Conservation (phyloP, 2,329 filamentous ascomycete genomes). For the Stachybotrys chartarum region DNA sequence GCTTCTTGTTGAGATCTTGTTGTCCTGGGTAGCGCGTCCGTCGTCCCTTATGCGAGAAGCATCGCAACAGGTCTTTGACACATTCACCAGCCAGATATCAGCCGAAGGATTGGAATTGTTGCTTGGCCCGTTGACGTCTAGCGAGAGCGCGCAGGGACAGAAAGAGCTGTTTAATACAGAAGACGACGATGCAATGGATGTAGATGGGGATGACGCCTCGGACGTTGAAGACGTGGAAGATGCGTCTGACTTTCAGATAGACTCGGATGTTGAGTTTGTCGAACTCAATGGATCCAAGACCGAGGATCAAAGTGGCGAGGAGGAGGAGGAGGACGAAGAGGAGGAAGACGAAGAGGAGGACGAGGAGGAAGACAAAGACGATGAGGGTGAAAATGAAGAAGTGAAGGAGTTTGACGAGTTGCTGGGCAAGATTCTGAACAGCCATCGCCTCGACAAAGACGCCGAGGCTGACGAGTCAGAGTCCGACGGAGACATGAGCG, state of each 20-base stretch:
- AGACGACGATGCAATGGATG: slow-evolving; percentile 37
- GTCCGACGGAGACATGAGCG: slow-evolving; percentile 78
- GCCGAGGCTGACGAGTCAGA: slow-evolving; percentile 48
- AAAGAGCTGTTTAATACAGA: slow-evolving; percentile 74
- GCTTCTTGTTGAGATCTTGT: slow-evolving; percentile 75
- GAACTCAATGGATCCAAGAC: slow-evolving; percentile 32
- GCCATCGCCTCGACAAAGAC: slow-evolving; percentile 56
- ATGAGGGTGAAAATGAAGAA: slow-evolving; percentile 33
- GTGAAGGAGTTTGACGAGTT: slow-evolving; percentile 59
- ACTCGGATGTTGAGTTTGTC: slow-evolving; percentile 43
- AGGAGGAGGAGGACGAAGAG: slow-evolving; percentile 35
- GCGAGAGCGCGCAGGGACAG: slow-evolving; percentile 77
- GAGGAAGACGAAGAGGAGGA: slow-evolving; percentile 34
- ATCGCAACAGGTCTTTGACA: slow-evolving; percentile 79
- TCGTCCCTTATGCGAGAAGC: slow-evolving; percentile 81
- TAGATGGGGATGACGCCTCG: slow-evolving; percentile 29
- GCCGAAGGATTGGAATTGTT: slow-evolving; percentile 61
- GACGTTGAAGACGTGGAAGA: slow-evolving; percentile 33
- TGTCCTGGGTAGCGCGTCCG: slow-evolving; percentile 83
- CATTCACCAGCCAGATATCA: slow-evolving; percentile 71
- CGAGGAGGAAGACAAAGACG: slow-evolving; percentile 30
- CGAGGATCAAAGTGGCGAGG: slow-evolving; percentile 16
- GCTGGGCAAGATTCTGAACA: slow-evolving; percentile 71
- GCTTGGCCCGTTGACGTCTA: slow-evolving; percentile 63
- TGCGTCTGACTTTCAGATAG: slow-evolving; percentile 39